A percentile compares a stretch with the other conserved stretches of the same genome.
These are phyloP conservation scores for Apocynum venetum DNA, from an alignment of 257 asterid genomes.

Conservation along the genomic window DNA sequence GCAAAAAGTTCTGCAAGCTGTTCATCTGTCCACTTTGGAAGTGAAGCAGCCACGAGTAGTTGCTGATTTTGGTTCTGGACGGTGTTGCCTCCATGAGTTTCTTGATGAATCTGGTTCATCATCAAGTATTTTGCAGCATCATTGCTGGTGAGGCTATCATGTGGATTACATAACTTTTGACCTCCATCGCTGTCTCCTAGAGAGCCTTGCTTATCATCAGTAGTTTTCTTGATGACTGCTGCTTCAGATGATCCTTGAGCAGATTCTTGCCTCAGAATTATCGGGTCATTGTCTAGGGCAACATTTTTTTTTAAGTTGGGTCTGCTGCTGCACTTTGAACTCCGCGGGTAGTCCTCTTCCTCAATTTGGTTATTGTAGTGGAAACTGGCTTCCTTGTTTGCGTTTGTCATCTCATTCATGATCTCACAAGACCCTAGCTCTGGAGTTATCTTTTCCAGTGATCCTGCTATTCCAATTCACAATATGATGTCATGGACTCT, in stretches of 20 bases:
- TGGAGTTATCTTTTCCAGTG: conserved; percentile 22
- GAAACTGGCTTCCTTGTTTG: conserved; percentile 23
- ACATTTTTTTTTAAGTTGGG: conserved; percentile 17
- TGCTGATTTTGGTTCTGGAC: conserved; percentile 38
- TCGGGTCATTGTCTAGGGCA: conserved; percentile 17
- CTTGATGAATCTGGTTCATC: conserved; percentile 20
- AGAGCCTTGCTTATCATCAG: conserved; percentile 12
- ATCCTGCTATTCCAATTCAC: conserved; percentile 26
- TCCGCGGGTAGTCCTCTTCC: conserved; percentile 28
- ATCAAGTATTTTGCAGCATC: conserved; percentile 11
- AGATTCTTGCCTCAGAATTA: conserved; percentile 23
- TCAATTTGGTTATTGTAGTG: conserved; percentile 21
- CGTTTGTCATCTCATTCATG: conserved; percentile 24
- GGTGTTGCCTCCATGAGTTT: conserved; percentile 24
- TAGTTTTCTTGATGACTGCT: conserved; percentile 8
- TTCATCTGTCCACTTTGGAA: conserved; percentile 78
- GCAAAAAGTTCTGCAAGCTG: conserved; percentile 72
- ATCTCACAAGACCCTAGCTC: conserved; percentile 22
- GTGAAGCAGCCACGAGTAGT: conserved; percentile 29
- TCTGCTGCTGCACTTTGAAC: conserved; percentile 26
- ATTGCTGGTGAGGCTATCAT: conserved; percentile 14
- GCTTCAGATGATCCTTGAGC: conserved; percentile 22
- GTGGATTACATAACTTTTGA: conserved; percentile 18
- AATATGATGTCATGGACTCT: conserved; percentile 18
- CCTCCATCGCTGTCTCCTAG: conserved; percentile 14